phyloP scores from a whole-genome alignment of 108 stramenopile species.

The Skeletonema marinoi region DNA sequence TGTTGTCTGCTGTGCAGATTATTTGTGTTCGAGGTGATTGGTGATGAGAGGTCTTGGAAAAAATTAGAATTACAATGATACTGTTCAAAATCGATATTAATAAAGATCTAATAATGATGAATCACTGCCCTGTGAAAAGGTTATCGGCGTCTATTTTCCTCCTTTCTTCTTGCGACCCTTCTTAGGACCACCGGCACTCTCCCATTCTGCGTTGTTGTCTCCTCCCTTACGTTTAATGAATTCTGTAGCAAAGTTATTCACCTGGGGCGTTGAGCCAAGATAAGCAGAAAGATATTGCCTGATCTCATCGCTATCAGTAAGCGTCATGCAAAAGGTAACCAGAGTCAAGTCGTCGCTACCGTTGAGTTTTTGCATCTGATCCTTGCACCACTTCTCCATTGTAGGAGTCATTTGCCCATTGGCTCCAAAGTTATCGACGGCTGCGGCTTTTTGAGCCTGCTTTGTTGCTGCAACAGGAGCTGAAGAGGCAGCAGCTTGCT shows the following conservation, averaged over 20 bases:
- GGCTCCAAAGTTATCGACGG: slow-evolving; percentile 80
- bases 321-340: slow-evolving; percentile 93
- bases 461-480: slow-evolving; percentile 30
- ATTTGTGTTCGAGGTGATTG: no score
- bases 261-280: slow-evolving; percentile 90
- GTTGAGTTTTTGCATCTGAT: slow-evolving; percentile 88
- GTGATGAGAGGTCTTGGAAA: no score
- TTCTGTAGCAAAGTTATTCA: slow-evolving; percentile 93
- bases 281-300: slow-evolving; percentile 94
- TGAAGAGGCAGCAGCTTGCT: slow-evolving; percentile 14
- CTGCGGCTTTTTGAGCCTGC: slow-evolving; percentile 28
- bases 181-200: slow-evolving; percentile 62
- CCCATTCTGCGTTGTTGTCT: slow-evolving; percentile 82
- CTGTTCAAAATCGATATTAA: background rate
- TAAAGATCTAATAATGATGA: background rate
- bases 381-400: slow-evolving; percentile 91
- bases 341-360: slow-evolving; percentile 94
- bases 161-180: slow-evolving; percentile 81
- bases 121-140: no score
- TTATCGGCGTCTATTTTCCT: slow-evolving; percentile 28
- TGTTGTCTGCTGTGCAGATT: no score
- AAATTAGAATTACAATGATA: background rate
- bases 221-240: slow-evolving; percentile 90
- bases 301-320: slow-evolving; percentile 89
- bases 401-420: slow-evolving; percentile 74